A percentile compares a stretch with the other conserved stretches of the same genome.
phyloP scores from a whole-genome alignment of 2,329 filamentous ascomycete species.

The Fusarium proliferatum region DNA sequence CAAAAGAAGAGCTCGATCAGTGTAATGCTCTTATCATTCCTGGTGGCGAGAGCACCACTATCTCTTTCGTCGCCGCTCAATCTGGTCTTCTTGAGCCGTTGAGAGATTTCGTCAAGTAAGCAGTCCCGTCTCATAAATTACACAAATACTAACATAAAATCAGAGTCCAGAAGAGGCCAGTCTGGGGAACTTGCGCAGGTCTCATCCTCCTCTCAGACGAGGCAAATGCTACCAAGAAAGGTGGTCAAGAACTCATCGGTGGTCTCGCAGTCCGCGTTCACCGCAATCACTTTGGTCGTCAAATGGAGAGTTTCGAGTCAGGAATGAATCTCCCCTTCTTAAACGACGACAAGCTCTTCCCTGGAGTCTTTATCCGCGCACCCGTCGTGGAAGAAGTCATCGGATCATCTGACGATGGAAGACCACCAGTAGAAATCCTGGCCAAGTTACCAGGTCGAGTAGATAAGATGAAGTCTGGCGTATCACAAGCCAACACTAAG shows the following conservation, averaged over 20 bases:
- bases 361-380: constrained; percentile 91
- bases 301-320: constrained; percentile 90
- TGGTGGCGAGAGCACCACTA: constrained; percentile 94
- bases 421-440: constrained; percentile 60
- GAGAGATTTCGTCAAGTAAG: constrained; percentile 89
- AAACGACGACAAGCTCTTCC: constrained; percentile 62
- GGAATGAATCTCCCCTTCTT: constrained; percentile 80
- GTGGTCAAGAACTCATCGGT: constrained; percentile 92
- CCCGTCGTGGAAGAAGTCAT: constrained; percentile 90
- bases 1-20: constrained; percentile 71
- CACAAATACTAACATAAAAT: background rate
- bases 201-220: constrained; percentile 90
- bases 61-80: constrained; percentile 86
- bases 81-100: constrained; percentile 86
- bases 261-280: constrained; percentile 91
- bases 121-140: constrained; percentile 19
- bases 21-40: constrained; percentile 92
- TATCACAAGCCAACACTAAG: constrained; percentile 52
- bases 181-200: constrained; percentile 96
- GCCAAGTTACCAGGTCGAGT: constrained; percentile 59
- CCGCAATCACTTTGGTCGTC: constrained; percentile 93
- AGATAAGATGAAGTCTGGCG: constrained; percentile 51
- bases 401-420: constrained; percentile 43
- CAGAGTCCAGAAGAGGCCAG: constrained; percentile 80
- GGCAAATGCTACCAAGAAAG: constrained; percentile 88